Conservation (phyloP, 495 filamentous ascomycete species). For the Podospora pseudocomata region DNA sequence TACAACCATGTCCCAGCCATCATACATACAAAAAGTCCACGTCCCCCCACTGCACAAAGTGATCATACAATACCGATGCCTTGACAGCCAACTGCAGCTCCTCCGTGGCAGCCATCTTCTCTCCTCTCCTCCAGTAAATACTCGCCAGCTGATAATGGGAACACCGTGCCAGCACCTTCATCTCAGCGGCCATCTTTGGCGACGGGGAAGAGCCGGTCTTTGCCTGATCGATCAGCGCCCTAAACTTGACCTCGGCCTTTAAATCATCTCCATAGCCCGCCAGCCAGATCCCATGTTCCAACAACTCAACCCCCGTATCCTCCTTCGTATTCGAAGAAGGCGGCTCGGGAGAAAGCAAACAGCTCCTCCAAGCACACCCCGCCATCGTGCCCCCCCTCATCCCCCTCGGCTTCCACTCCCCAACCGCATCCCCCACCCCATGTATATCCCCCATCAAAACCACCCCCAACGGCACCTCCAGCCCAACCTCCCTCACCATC, state of each 20-base stretch:
- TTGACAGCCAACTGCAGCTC: neutral
- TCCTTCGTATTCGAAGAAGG: neutral
- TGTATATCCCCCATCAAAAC: neutral
- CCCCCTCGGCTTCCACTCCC: neutral
- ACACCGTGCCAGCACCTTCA: neutral
- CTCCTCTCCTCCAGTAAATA: neutral
- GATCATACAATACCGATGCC: neutral
- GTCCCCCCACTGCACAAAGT: neutral
- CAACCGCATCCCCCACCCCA: neutral
- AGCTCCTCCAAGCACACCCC: neutral
- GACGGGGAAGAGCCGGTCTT: neutral
- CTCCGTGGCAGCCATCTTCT: neutral
- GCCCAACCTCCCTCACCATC: neutral
- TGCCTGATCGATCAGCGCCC: neutral
- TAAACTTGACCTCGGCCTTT: neutral
- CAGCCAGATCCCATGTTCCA: neutral
- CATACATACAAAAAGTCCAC: neutral
- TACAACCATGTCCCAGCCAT: neutral
- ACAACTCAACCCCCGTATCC: neutral
- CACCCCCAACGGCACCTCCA: neutral
- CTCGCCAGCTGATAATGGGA: conserved; percentile 1
- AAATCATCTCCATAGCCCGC: neutral
- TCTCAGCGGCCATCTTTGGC: neutral
- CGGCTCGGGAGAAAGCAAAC: neutral
- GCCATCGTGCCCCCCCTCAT: neutral